Evolutionary conservation across 306 rosid genomes (phyloP), one percentile per base, ranked within the genome.

Genomic region (Prunus kanzakura): DNA sequence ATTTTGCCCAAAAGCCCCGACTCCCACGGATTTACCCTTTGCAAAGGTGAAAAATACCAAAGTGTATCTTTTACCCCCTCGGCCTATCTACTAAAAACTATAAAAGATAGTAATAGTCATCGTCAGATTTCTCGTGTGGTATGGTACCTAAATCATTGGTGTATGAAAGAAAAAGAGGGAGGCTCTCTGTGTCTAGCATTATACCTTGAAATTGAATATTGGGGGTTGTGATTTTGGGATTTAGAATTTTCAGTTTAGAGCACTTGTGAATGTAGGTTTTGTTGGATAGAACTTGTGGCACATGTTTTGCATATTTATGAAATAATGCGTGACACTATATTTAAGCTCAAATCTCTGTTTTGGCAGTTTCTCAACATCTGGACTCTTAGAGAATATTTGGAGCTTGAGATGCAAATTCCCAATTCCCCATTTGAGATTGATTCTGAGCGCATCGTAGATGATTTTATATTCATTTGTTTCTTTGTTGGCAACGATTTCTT

Each of bases 401-500:
- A 92, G 72, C 80, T 82, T 69, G 99, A 91, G 81, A 79, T 93
- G 88, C 84, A 81, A 84, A 86, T 96, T 61, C 97, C 98, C 6
- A 88, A 89, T 82, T 11, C 76, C 76, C 89, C 97, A 29, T 85
- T 91, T 43, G 87, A 91, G 89, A 82, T 88, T 56, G 94, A 92
- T 82, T 76, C 91, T 64, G 99, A 96, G 84, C 73, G 94, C 82
- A 85, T 96, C 56, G 92, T 91, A 81, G 99, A 96, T 87, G 99
- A 96, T 79, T 96, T 96, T 78, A 91, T 96, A 83, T 96, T 96
- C 83, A 86, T 96, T 27, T 96, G 99, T 73, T 96, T 96, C 78
- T 96, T 96, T 43, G 98, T 96, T 66, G 98, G 99, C 72, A 96
- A 96, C 68, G 99, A 96, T 87, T 96, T 96, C 84, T 88, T 96